Conservation (phyloP, 2,329 filamentous ascomycete species). For the Fusarium protoensiforme region DNA sequence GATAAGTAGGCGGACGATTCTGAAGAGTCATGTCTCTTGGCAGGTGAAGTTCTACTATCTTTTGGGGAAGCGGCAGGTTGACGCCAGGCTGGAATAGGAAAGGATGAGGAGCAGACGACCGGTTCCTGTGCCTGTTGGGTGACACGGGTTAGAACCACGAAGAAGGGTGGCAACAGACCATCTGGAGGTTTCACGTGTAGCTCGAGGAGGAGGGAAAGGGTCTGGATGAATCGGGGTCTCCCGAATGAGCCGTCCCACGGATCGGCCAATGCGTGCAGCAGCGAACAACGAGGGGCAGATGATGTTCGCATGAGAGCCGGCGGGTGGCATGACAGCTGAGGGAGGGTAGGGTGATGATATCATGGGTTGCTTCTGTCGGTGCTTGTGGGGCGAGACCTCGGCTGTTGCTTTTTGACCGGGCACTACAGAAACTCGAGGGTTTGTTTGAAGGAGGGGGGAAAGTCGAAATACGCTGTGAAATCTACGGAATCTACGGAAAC, state of each 20-base stretch:
- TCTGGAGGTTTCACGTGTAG: not conserved
- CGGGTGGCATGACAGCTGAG: constrained; percentile 38
- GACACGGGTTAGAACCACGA: not conserved
- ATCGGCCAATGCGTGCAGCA: constrained; percentile 1
- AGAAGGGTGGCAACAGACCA: not conserved
- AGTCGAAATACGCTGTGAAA: not conserved
- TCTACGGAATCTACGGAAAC: not conserved
- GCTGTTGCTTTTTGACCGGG: not conserved
- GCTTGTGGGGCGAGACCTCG: constrained; percentile 21
- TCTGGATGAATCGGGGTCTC: constrained; percentile 27
- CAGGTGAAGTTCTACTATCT: constrained; percentile 8
- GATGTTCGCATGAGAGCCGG: constrained; percentile 29
- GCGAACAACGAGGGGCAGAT: constrained; percentile 21
- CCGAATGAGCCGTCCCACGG: constrained; percentile 17
- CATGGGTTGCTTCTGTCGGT: constrained; percentile 32
- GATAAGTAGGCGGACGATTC: not conserved
- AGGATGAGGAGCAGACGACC: not conserved
- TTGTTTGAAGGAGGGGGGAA: not conserved
- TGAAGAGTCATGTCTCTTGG: not conserved
- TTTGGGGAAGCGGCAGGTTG: constrained; percentile 5
- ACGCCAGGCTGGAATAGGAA: not conserved
- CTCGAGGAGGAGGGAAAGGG: not conserved
- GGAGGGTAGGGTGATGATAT: constrained; percentile 43
- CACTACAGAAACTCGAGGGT: not conserved
- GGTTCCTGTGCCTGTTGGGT: not conserved